A percentile compares a stretch with the other conserved stretches of the same genome.
These are phyloP conservation scores for Vanderwaltozyma yarrowii DNA, from an alignment of 805 yeast species.

Conservation along the genomic window DNA sequence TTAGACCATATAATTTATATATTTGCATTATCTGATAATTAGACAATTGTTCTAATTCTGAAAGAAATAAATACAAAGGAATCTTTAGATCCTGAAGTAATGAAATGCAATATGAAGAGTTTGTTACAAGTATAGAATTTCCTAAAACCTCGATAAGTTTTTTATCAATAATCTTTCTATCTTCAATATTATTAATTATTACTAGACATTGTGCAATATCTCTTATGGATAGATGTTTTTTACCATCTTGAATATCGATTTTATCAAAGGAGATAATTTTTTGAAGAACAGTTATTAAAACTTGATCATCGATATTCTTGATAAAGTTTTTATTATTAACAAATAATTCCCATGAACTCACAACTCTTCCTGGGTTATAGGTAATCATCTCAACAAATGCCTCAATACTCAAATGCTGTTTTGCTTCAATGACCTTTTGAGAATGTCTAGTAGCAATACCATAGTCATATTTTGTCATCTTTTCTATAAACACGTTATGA, in stretches of 20 bases:
- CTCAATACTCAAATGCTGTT: constrained; percentile 12
- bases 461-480: constrained; percentile 23
- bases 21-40: constrained; percentile 12
- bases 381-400: constrained; percentile 29
- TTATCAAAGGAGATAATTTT: constrained; percentile 34
- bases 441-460: constrained; percentile 26
- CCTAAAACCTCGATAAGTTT: constrained; percentile 10
- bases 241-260: constrained; percentile 28
- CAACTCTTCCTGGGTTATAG: constrained; percentile 45
- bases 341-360: constrained; percentile 39
- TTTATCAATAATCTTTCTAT: constrained; percentile 3
- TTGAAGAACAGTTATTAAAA: constrained; percentile 24
- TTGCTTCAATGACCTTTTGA: constrained; percentile 17
- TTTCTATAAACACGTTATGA: constrained; percentile 23
- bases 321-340: constrained; percentile 16
- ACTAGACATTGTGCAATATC: constrained; percentile 17
- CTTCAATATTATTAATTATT: constrained; percentile 14
- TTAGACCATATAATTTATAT: constrained; percentile 2
- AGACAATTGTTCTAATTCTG: constrained; percentile 10
- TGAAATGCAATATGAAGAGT: constrained; percentile 8
- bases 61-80: constrained; percentile 6
- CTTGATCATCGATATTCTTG: constrained; percentile 14
- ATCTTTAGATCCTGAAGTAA: constrained; percentile 5
- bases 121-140: constrained; percentile 7
- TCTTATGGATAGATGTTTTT: constrained; percentile 9